Evolutionary conservation across 768 basidiomycete species (phyloP), one percentile per base, ranked within the genome.

Genomic region (Rhizopogon salebrosus): DNA sequence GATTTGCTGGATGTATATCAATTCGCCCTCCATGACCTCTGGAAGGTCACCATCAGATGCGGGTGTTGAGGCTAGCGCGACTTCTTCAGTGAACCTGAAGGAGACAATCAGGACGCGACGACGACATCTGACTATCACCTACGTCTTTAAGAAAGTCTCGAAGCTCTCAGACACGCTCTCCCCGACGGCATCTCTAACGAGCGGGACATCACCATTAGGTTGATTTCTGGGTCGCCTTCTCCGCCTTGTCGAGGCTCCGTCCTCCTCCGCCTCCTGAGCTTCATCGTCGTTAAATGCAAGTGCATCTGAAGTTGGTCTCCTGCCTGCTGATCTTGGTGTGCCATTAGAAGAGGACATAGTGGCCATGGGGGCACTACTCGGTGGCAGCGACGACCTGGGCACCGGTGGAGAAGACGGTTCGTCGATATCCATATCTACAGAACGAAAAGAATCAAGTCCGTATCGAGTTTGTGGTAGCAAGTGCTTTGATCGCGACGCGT

Each of bases 81-180:
- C 79, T 13, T 85, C 84, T 63, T 91, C 85, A 1, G 92, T 94
- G 64, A 82, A 99, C 23, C 97, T 98, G 48, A 14, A 43, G 31
- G 14, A 43, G 13, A 10, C 1, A 6, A 49, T 39, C 31, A 41
- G 26, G 24, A 8, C 6, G n/a, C 20, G 36, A 16, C 26, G 22
- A 22, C 13, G 1, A 41, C 20, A 42, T 20, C 6, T 7, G 26
- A 26, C 43, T 35, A 31, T 45, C 27, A 76, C 87, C 51, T 66
- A 98, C 97, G 85, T 87, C 74, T 91, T 89, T 49, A 98, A 70
- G 71, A 99, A 98, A 1, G 83, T 81, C 66, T 92, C 89, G 63
- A 98, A 98, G 62, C 87, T 85, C 62, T 95, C 90, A 52, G 87
- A 85, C 4, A 98, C 92, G 61, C 90, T 92, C 74, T 98, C 95